Evolutionary conservation across 345 rosid genomes (phyloP), one percentile per base, ranked within the genome.

Genomic region (Rhodomyrtus tomentosa): DNA sequence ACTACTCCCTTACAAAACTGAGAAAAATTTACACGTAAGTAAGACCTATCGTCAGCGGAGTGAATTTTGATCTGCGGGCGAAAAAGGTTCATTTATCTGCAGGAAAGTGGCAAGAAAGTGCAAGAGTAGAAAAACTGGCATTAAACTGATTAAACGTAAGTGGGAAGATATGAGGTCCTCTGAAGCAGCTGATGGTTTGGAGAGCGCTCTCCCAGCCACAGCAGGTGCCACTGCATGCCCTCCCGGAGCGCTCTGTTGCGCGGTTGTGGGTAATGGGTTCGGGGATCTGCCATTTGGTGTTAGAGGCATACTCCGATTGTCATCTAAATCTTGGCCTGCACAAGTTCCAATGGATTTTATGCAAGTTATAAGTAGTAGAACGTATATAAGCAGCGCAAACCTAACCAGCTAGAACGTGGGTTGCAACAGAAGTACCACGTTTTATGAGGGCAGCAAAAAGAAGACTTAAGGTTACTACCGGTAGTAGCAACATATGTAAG

Each of bases 211-310:
- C 84, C 97, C 95, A 5, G 99, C 98, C 51, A 93, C 88, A n/a
- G 95, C 98, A 49, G 99, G 99, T 52, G 98, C 88, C 80, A 93
- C 95, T 7, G 96, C 99, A 55, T 84, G 92, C 79, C 91, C 90
- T 38, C 91, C 87, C 0, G 87, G 89, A 50, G 85, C 74, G 62
- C 89, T 90, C 86, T 92, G 95, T 73, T 95, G 95, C 89, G 92
- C 95, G 11, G 92, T 95, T 50, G 98, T 90, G 38, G 99, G 98
- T 83, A 95, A 87, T 12, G 95, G 94, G 84, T 88, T 87, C 42
- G 88, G 82, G 2, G 93, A 84, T 86, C 91, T 86, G 32, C 90
- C 93, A 18, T 80, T 86, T 7, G 93, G 93, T 59, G 91, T 82
- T 38, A 85, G 88, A 50, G 93, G 88, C 76, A 79, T 82, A 59